phyloP scores from a whole-genome alignment of 129 eudicot species.

The Flaveria ramosissima region DNA sequence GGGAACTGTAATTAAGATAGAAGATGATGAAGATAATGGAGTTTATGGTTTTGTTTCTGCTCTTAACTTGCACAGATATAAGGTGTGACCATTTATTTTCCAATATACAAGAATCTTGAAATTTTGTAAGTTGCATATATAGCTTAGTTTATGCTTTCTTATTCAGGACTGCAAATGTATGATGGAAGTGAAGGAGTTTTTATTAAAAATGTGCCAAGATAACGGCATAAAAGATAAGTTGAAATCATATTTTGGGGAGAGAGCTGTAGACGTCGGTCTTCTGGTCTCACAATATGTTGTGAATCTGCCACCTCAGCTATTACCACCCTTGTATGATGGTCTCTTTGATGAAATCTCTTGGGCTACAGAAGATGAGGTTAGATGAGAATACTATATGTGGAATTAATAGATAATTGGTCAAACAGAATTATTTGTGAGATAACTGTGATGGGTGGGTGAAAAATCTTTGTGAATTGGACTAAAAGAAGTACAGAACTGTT shows the following conservation, averaged over 20 bases:
- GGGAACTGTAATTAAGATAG: constrained; percentile 80
- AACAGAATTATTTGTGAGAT: not conserved
- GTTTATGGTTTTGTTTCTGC: constrained; percentile 65
- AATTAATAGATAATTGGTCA: not conserved
- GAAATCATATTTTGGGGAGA: constrained; percentile 50
- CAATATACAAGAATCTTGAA: not conserved
- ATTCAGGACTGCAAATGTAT: constrained; percentile 63
- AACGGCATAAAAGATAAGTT: constrained; percentile 34
- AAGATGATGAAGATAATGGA: constrained; percentile 59
- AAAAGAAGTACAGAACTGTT: too few species aligned
- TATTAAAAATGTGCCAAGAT: constrained; percentile 55
- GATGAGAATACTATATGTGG: constrained; percentile 11
- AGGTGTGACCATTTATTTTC: constrained; percentile 41
- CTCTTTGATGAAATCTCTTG: constrained; percentile 87
- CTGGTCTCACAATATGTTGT: constrained; percentile 79
- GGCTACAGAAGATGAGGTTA: constrained; percentile 99
- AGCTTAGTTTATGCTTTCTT: constrained; percentile 7
- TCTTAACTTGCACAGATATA: constrained; percentile 80
- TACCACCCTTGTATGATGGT: constrained; percentile 85
- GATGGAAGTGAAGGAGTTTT: constrained; percentile 61
- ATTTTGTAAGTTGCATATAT: not conserved
- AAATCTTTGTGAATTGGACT: too few species aligned
- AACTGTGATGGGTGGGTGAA: too few species aligned
- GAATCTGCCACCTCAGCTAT: constrained; percentile 95
- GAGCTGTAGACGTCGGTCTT: constrained; percentile 70